Percentiles rank a stretch among this genome's conserved stretches.
Conservation (phyloP, 306 rosid genomes). For the Trifolium fragiferum region DNA sequence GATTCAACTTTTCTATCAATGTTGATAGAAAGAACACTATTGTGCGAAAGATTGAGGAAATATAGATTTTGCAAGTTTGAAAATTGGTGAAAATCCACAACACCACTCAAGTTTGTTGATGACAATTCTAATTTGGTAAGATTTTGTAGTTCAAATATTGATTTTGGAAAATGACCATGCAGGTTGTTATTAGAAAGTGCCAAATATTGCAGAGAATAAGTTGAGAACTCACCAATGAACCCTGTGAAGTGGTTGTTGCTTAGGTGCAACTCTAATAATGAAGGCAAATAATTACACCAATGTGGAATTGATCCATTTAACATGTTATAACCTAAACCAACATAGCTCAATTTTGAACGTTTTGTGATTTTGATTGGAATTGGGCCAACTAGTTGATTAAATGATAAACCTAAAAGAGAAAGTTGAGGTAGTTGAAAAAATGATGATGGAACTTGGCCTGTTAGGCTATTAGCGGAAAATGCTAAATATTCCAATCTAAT, state of each 20-base stretch:
- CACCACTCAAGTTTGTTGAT: slow-evolving; percentile 29
- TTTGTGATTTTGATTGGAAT: neutral
- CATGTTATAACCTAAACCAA: accelerated
- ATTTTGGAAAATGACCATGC: slow-evolving; percentile 35
- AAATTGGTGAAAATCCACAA: neutral
- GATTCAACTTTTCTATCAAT: neutral
- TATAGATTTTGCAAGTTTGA: neutral
- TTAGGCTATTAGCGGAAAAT: neutral
- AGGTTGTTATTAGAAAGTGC: slow-evolving; percentile 7
- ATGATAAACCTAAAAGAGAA: accelerated
- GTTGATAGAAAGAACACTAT: neutral
- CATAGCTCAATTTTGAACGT: accelerated
- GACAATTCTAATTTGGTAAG: neutral
- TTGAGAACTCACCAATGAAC: neutral
- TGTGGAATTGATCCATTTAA: slow-evolving; percentile 38
- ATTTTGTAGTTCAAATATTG: slow-evolving; percentile 16
- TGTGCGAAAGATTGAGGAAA: neutral
- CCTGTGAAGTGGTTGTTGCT: neutral
- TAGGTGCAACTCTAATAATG: accelerated
- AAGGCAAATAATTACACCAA: slow-evolving; percentile 23
- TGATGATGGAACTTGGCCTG: slow-evolving; percentile 8
- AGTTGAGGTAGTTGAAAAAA: slow-evolving; percentile 31
- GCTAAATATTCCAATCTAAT: neutral
- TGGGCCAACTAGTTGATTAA: neutral
- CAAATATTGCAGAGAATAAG: neutral